Percentiles rank a stretch among this genome's conserved stretches.
These are phyloP conservation scores for Blastomyces gilchristii DNA, from an alignment of 2,329 filamentous ascomycete species.

Conservation along the genomic window DNA sequence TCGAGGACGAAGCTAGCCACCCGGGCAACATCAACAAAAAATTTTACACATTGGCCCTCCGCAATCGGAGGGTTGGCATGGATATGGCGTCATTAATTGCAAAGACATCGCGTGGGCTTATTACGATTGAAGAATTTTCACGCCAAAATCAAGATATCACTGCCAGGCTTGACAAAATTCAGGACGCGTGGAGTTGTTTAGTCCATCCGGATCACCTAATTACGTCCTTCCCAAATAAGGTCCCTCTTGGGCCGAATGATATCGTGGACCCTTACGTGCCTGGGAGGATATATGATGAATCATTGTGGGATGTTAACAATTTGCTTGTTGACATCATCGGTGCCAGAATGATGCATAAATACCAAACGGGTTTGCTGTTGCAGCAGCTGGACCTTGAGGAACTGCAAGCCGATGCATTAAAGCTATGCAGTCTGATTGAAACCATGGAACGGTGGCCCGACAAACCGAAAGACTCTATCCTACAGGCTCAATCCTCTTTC, in stretches of 20 bases:
- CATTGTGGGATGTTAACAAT: constrained; percentile 64
- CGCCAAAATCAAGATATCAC: constrained; percentile 49
- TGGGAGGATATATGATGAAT: constrained; percentile 58
- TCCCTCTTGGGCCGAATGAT: constrained; percentile 48
- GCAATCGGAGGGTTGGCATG: constrained; percentile 61
- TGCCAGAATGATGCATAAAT: constrained; percentile 68
- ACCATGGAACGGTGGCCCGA: constrained; percentile 62
- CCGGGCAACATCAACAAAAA: constrained; percentile 56
- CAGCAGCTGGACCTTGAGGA: constrained; percentile 44
- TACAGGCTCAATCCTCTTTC: constrained; percentile 65
- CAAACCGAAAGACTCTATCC: constrained; percentile 57
- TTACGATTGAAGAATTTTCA: constrained; percentile 55
- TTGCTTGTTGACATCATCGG: constrained; percentile 67
- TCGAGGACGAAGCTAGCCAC: constrained; percentile 46
- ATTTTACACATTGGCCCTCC: constrained; percentile 56
- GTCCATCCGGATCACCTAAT: constrained; percentile 54
- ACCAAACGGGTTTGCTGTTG: constrained; percentile 54
- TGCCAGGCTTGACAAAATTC: constrained; percentile 32
- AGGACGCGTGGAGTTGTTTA: constrained; percentile 51
- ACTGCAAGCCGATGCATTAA: constrained; percentile 52
- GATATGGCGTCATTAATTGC: constrained; percentile 74
- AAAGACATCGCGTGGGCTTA: constrained; percentile 52
- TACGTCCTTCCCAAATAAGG: constrained; percentile 49
- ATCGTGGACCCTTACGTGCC: constrained; percentile 65
- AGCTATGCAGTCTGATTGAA: constrained; percentile 69